Percentiles rank a stretch among this genome's conserved stretches.
These are phyloP conservation scores for Rusavskia elegans DNA, from an alignment of 495 filamentous ascomycete species.

Conservation along the genomic window DNA sequence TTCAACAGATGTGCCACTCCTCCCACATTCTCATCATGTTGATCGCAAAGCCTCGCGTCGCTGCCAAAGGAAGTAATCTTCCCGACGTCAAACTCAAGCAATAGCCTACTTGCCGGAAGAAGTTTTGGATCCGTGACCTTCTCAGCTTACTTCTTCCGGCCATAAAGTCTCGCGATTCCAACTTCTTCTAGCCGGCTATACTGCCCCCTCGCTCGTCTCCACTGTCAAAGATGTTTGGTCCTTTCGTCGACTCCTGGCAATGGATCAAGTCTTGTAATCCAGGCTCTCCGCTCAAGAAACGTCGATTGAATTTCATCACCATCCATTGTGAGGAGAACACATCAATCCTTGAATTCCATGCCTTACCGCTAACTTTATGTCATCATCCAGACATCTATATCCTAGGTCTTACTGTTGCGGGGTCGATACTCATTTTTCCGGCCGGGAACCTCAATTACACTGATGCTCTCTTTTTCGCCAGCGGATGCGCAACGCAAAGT, in stretches of 20 bases:
- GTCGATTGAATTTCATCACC: constrained; percentile 71
- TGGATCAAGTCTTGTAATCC: constrained; percentile 32
- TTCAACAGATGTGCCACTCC: background rate
- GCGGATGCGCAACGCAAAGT: constrained; percentile 73
- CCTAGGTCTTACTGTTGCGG: constrained; percentile 46
- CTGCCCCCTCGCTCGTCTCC: background rate
- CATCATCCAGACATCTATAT: constrained; percentile 55
- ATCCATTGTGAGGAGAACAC: constrained; percentile 48
- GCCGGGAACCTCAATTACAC: constrained; percentile 51
- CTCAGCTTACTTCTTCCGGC: background rate
- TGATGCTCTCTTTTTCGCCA: constrained; percentile 76
- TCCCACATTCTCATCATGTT: background rate
- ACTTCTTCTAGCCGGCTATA: background rate
- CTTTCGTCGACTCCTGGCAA: constrained; percentile 18
- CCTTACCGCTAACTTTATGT: background rate
- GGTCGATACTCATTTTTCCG: constrained; percentile 63
- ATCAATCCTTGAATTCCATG: background rate
- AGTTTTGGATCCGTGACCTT: background rate
- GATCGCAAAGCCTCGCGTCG: too few relatives aligned
- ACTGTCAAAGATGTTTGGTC: constrained; percentile 9
- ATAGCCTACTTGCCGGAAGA: background rate
- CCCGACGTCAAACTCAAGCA: background rate
- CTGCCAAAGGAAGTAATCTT: background rate
- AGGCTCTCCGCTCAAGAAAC: constrained; percentile 31
- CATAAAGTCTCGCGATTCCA: background rate